Evolutionary conservation across 2,329 filamentous ascomycete genomes (phyloP).

Genomic region (Diaporthe ampelina): DNA sequence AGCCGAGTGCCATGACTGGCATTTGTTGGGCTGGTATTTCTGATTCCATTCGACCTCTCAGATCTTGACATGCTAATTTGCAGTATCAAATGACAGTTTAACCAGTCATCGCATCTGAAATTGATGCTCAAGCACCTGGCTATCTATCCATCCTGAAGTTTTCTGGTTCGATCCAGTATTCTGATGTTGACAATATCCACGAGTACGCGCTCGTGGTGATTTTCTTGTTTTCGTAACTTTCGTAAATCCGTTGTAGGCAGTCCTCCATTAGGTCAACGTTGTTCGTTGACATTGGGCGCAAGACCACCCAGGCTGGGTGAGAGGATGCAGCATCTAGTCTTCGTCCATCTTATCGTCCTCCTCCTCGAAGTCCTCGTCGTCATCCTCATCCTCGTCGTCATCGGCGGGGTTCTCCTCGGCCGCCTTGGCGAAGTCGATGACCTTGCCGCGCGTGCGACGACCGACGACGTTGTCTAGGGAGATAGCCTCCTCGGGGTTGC

Average conservation of each 20-base stretch:
- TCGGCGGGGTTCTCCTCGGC: slow-evolving; percentile 81
- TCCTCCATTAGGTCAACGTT: neutral
- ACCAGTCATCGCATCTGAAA: slow-evolving; percentile 26
- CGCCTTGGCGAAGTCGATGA: slow-evolving; percentile 94
- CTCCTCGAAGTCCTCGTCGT: slow-evolving; percentile 74
- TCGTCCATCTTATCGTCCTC: slow-evolving; percentile 82
- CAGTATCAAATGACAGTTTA: slow-evolving; percentile 18
- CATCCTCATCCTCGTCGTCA: slow-evolving; percentile 85
- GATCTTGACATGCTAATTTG: slow-evolving; percentile 5
- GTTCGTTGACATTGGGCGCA: slow-evolving; percentile 8
- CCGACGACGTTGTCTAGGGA: slow-evolving; percentile 91
- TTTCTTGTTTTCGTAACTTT: slow-evolving; percentile 34
- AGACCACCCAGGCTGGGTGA: slow-evolving; percentile 15
- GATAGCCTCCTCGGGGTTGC: slow-evolving; percentile 91
- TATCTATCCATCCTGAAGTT: slow-evolving; percentile 34
- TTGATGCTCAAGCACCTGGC: slow-evolving; percentile 19
- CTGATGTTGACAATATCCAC: slow-evolving; percentile 22
- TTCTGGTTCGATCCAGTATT: slow-evolving; percentile 3
- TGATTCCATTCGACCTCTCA: slow-evolving; percentile 23
- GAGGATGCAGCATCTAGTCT: slow-evolving; percentile 49
- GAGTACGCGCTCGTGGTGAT: slow-evolving; percentile 6
- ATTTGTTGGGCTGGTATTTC: slow-evolving; percentile 27
- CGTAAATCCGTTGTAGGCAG: slow-evolving; percentile 35
- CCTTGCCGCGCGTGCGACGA: slow-evolving; percentile 89
- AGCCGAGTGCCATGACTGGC: neutral